phyloP scores from a whole-genome alignment of 257 asterid genomes.

The Lavandula angustifolia region DNA sequence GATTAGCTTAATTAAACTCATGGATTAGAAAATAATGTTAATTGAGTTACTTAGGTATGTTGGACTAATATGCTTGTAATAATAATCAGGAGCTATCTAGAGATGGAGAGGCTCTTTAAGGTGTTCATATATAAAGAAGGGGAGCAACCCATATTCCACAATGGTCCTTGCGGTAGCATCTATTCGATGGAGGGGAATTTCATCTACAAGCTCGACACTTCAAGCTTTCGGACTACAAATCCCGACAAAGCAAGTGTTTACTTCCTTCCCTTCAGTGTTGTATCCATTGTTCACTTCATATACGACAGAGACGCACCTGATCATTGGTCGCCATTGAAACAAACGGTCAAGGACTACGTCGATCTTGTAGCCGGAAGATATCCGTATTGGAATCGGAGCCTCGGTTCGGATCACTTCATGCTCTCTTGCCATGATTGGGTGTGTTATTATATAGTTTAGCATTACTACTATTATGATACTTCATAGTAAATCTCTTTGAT shows the following conservation, averaged over 20 bases:
- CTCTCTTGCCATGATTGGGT: slow-evolving; percentile 99
- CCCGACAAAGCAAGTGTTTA: slow-evolving; percentile 65
- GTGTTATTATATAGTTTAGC: neutral
- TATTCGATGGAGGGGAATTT: slow-evolving; percentile 88
- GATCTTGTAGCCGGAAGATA: slow-evolving; percentile 50
- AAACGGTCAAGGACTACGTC: slow-evolving; percentile 60
- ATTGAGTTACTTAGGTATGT: neutral
- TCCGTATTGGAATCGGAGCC: slow-evolving; percentile 83
- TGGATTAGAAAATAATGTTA: no score
- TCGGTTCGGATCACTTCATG: slow-evolving; percentile 82
- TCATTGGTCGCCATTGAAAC: slow-evolving; percentile 81
- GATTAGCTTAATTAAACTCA: no score
- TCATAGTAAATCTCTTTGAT: no score
- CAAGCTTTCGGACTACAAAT: slow-evolving; percentile 63
- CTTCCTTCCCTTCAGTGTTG: slow-evolving; percentile 82
- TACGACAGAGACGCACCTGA: slow-evolving; percentile 41
- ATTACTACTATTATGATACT: no score
- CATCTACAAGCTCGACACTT: slow-evolving; percentile 65
- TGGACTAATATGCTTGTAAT: neutral
- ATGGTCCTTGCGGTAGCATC: slow-evolving; percentile 90
- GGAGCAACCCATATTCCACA: slow-evolving; percentile 84
- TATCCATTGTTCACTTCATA: slow-evolving; percentile 80
- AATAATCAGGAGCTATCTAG: slow-evolving; percentile 73
- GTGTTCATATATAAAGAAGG: slow-evolving; percentile 87
- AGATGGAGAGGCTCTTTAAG: slow-evolving; percentile 83